These are phyloP conservation scores for Iberis pinnata DNA, from an alignment of 345 rosid species.

Conservation along the genomic window DNA sequence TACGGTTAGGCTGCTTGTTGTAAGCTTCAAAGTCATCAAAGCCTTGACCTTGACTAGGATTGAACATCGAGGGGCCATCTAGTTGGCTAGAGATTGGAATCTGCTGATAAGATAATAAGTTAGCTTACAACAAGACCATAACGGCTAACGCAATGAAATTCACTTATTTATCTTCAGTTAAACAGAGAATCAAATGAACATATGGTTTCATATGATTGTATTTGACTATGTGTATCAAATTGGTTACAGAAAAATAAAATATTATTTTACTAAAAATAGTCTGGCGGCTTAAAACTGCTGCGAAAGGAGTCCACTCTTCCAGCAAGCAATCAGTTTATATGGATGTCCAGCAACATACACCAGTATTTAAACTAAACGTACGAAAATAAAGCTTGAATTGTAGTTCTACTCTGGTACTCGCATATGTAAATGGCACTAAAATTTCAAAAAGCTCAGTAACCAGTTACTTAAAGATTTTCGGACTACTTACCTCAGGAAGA, in stretches of 20 bases:
- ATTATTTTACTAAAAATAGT: slow-evolving; percentile 22
- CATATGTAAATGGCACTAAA: too few species aligned
- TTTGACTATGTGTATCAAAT: background rate
- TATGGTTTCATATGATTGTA: background rate
- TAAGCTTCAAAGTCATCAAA: slow-evolving; percentile 75
- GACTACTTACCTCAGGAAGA: slow-evolving; percentile 70
- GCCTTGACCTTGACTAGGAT: slow-evolving; percentile 66
- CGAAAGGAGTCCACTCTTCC: slow-evolving; percentile 20
- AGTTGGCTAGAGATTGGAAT: slow-evolving; percentile 51
- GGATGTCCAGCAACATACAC: slow-evolving; percentile 1
- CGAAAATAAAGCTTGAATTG: slow-evolving; percentile 5
- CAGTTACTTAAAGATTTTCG: too few species aligned
- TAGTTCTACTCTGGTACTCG: too few species aligned
- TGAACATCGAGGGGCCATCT: slow-evolving; percentile 56
- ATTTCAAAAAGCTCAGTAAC: too few species aligned
- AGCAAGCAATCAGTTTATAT: slow-evolving; percentile 12
- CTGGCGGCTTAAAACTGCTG: background rate
- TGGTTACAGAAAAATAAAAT: background rate
- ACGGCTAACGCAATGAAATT: too few species aligned
- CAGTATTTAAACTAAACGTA: slow-evolving; percentile 9
- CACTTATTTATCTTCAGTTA: too few species aligned
- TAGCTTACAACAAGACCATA: too few species aligned
- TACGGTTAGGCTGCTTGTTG: slow-evolving; percentile 64
- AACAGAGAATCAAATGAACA: slow-evolving; percentile 13
- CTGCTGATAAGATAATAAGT: slow-evolving; percentile 35